Percentiles rank a stretch among this genome's conserved stretches.
These are phyloP conservation scores for Sporormia fimetaria DNA, from an alignment of 495 filamentous ascomycete species.

Conservation along the genomic window DNA sequence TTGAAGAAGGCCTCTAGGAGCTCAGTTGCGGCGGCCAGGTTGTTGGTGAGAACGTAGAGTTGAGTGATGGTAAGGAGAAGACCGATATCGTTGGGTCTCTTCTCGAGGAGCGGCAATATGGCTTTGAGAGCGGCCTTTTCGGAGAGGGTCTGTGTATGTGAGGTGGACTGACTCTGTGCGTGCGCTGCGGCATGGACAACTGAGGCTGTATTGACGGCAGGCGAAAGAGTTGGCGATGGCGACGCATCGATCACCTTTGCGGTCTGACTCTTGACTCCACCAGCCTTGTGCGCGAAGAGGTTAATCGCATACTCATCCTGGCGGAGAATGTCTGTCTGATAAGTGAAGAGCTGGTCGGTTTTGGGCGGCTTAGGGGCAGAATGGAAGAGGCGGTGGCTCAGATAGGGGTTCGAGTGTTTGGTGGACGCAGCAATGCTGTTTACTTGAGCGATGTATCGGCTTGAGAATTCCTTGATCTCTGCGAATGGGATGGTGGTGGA, in stretches of 20 bases:
- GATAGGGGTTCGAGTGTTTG: slow-evolving; percentile 58
- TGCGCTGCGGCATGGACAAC: slow-evolving; percentile 74
- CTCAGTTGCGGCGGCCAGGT: slow-evolving; percentile 62
- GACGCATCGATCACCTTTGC: slow-evolving; percentile 44
- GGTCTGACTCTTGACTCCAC: slow-evolving; percentile 59
- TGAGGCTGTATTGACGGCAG: slow-evolving; percentile 51
- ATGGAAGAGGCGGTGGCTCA: slow-evolving; percentile 57
- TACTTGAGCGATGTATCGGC: slow-evolving; percentile 64
- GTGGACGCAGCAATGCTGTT: slow-evolving; percentile 56
- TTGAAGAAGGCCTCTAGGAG: slow-evolving; percentile 65
- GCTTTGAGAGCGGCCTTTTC: slow-evolving; percentile 60
- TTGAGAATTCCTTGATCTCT: slow-evolving; percentile 63
- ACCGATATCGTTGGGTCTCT: slow-evolving; percentile 71
- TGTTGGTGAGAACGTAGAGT: slow-evolving; percentile 64
- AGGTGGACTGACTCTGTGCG: too few species aligned
- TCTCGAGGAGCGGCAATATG: slow-evolving; percentile 62
- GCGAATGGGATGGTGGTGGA: slow-evolving; percentile 51
- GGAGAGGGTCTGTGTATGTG: slow-evolving; percentile 45
- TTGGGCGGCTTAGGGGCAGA: slow-evolving; percentile 45
- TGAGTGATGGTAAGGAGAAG: slow-evolving; percentile 74
- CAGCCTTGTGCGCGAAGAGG: slow-evolving; percentile 66
- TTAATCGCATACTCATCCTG: slow-evolving; percentile 62
- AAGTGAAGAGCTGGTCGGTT: slow-evolving; percentile 64
- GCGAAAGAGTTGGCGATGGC: slow-evolving; percentile 44
- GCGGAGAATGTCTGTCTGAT: slow-evolving; percentile 55